Evolutionary conservation across 805 yeast species (phyloP), one percentile per base, ranked within the genome.

Genomic region (Metschnikowia peoriensis): DNA sequence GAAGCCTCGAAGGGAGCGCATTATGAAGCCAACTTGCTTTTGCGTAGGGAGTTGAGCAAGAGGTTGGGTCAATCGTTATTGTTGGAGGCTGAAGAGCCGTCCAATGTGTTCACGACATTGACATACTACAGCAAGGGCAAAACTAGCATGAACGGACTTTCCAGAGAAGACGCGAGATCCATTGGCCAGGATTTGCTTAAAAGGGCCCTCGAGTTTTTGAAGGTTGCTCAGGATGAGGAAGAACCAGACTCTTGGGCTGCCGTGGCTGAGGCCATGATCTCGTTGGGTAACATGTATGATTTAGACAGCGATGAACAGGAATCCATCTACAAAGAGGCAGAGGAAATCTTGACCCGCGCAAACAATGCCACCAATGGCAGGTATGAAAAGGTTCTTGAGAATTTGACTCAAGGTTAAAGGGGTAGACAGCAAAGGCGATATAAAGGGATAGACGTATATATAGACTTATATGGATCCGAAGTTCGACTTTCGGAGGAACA

Each of bases 181-280:
- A 73, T 74, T 41, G 83, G 89, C 0, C 70, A 78, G 38, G 68
- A 72, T 1, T 67, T 77, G 37, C 79, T 84, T 10, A 60, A 66
- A 9, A 69, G 67, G 16, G 96, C 96, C 0, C 72, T 88, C 28
- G 70, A 74, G 38, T 80, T 81, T 61, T 72, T 91, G 50, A 68
- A 74, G 50, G 69, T 73, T 50, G 86, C 91, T 0, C 81, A 85
- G 65, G 83, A 83, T 47, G 84, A 82, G 16, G 88, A 85, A 44
- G 89, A 86, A 40, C 96, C 96, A 0, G 86, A 85, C 53, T 76
- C 87, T 6, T 87, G 93, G 89, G 96, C 85, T 11, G 81, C 83
- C 62, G 78, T 88, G 44, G 97, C 97, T 0, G 98, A 93, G 67
- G 92, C 96, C 1, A 75, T 82, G 62, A 89, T 93, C 37, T 81